Conservation (phyloP, 148 eudicot genomes). For the Cornus kousa region DNA sequence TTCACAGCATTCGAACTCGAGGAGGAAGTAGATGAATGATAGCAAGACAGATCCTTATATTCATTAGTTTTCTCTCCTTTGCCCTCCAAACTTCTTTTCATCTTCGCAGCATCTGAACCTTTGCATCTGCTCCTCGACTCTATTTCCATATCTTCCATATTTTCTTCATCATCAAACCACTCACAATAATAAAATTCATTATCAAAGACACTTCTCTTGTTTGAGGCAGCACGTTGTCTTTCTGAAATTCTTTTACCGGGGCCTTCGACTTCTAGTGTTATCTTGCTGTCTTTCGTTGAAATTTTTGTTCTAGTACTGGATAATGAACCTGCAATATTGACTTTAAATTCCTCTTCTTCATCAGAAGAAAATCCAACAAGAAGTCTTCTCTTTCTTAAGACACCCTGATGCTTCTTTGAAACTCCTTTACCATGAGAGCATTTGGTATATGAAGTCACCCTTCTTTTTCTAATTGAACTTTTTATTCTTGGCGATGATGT, state of each 20-base stretch:
- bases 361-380: neutral
- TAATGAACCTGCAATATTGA: neutral
- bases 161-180: constrained; percentile 24
- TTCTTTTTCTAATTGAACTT: constrained; percentile 8
- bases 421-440: constrained; percentile 5
- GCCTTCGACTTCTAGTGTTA: constrained; percentile 3
- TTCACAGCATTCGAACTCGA: neutral
- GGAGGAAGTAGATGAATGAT: no score
- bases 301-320: constrained; percentile 1
- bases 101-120: constrained; percentile 1
- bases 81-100: constrained; percentile 15
- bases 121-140: constrained; percentile 1
- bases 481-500: neutral
- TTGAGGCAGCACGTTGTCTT: constrained; percentile 1
- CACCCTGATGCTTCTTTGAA: neutral
- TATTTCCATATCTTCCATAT: constrained; percentile 4
- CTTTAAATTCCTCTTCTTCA: constrained; percentile 10
- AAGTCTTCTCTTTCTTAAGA: constrained; percentile 11
- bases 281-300: neutral
- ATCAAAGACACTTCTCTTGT: constrained; percentile 1
- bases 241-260: neutral
- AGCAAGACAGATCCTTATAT: no score
- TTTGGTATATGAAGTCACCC: constrained; percentile 8
- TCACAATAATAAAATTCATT: neutral
- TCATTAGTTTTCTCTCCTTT: neutral